Base-by-base conservation (phyloP, 192 early-diverging fungal genomes). In the Coemansia sp. region DNA sequence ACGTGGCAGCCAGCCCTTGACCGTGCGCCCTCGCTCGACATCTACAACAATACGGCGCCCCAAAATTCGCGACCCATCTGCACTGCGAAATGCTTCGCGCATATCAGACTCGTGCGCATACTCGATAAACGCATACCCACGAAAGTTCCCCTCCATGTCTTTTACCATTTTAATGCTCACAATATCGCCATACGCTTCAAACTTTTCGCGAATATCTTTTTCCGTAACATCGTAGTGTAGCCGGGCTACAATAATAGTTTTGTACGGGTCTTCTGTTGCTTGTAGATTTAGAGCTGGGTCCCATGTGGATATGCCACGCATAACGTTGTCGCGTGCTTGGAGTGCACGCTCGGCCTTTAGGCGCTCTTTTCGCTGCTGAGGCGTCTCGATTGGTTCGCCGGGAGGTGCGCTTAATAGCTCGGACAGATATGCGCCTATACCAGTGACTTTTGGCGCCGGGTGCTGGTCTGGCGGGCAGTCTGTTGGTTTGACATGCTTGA, bases 41-140 rank as follows among this genome's bases (percentile, higher is more conserved):
- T 98, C 96, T 2, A 96, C 93, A 19, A 96, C 74, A 20, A 96
- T 81, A 36, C 93, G 86, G 20, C 93, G 87, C 21, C 91, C 92
- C 47, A 90, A 79, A 20, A 98, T 84, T 65, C 93, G 92, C 56
- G 90, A 74, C 3, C 93, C 93, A 74, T 98, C 96, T 5, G 92
- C 90, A 65, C 91, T 90, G 47, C 65, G 47, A 67, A 66, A 73
- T 5, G 80, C 80, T 14, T 85, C 83, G 59, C 85, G 86, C 88
- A 95, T 87, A 61, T 91, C 92, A 17, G 82, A 75, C 75, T 98
- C 96, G 49, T 89, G 84, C 65, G 92, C 94, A 72, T 85, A 98
- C 78, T 98, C 96, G 64, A 98, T 86, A 65, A 98, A 98, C 0
- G 93, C 96, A 63, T 97, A 98, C 38, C 96, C 95, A 68, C 89